phyloP scores from a whole-genome alignment of 495 filamentous ascomycete genomes.

The Trichoderma orchidacearum region DNA sequence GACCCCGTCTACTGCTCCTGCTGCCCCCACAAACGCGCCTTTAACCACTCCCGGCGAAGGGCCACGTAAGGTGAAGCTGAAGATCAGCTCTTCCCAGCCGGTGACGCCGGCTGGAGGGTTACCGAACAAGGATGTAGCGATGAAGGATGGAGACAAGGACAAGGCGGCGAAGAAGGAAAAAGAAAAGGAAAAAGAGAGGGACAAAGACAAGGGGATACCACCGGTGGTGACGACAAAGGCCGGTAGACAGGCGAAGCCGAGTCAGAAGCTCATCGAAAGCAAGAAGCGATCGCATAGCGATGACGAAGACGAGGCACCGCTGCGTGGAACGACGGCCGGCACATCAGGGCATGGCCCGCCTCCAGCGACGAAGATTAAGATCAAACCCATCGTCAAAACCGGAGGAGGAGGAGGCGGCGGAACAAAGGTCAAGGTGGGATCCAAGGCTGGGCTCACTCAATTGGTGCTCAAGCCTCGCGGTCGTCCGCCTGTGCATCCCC shows the following conservation, averaged over 20 bases:
- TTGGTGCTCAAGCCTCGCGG: slow-evolving; percentile 2
- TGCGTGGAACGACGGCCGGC: not conserved
- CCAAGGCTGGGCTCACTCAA: slow-evolving; percentile 20
- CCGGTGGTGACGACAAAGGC: slow-evolving; percentile 30
- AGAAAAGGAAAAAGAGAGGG: not conserved
- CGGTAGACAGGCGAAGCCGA: slow-evolving; percentile 31
- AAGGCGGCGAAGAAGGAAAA: not conserved
- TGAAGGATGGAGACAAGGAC: not conserved
- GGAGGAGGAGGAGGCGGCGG: slow-evolving; percentile 13
- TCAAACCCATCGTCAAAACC: slow-evolving; percentile 32
- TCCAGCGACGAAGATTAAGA: slow-evolving; percentile 26
- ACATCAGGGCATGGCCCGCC: slow-evolving; percentile 3
- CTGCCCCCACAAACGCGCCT: not conserved
- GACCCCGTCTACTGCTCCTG: not conserved
- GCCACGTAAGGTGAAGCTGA: slow-evolving; percentile 39
- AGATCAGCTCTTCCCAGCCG: slow-evolving; percentile 27
- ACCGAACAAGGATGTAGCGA: not conserved
- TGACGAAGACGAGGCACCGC: slow-evolving; percentile 20
- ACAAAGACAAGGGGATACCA: slow-evolving; percentile 2
- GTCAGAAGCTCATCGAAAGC: slow-evolving; percentile 24
- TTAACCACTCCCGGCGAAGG: not conserved
- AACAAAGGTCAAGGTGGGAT: slow-evolving; percentile 37
- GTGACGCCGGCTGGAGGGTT: slow-evolving; percentile 24
- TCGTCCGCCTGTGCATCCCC: slow-evolving; percentile 41
- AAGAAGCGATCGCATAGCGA: slow-evolving; percentile 26